Conservation (phyloP, 2,329 filamentous ascomycete species). For the Penicillium digitatum region DNA sequence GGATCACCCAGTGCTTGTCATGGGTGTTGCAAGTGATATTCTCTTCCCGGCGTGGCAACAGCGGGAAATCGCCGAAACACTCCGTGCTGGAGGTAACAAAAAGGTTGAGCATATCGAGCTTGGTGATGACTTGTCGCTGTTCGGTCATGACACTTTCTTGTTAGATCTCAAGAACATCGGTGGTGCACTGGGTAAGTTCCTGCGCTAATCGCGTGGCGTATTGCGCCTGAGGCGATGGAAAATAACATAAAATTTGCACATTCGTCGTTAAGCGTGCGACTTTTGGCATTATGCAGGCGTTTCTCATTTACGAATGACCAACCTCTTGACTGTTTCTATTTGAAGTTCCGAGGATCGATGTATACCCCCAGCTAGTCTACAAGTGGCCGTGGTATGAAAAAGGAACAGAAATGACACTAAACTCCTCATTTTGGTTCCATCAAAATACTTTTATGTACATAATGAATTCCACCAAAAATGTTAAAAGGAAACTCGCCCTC, state of each 20-base stretch:
- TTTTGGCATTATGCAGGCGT: conserved; percentile 3
- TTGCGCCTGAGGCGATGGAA: background rate
- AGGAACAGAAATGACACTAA: background rate
- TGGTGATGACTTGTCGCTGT: conserved; percentile 88
- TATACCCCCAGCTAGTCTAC: background rate
- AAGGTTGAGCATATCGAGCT: conserved; percentile 84
- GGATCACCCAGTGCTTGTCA: conserved; percentile 76
- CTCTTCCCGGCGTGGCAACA: conserved; percentile 98
- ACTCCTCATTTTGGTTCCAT: background rate
- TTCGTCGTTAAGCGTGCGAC: background rate
- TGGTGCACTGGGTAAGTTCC: conserved; percentile 72
- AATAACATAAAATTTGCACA: background rate
- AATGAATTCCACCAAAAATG: background rate
- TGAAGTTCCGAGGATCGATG: background rate
- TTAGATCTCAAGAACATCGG: conserved; percentile 90
- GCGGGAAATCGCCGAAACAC: conserved; percentile 80
- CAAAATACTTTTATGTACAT: background rate
- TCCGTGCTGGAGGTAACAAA: conserved; percentile 72
- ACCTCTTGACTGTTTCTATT: background rate
- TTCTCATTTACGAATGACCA: background rate
- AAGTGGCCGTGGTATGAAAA: background rate
- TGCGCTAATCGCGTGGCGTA: conserved; percentile 51
- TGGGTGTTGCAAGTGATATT: conserved; percentile 94
- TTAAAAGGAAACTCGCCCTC: conserved; percentile 5
- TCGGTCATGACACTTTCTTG: conserved; percentile 95